Conservation (phyloP, 176 grass and related monocot species). For the Chrysopogon serrulatus region DNA sequence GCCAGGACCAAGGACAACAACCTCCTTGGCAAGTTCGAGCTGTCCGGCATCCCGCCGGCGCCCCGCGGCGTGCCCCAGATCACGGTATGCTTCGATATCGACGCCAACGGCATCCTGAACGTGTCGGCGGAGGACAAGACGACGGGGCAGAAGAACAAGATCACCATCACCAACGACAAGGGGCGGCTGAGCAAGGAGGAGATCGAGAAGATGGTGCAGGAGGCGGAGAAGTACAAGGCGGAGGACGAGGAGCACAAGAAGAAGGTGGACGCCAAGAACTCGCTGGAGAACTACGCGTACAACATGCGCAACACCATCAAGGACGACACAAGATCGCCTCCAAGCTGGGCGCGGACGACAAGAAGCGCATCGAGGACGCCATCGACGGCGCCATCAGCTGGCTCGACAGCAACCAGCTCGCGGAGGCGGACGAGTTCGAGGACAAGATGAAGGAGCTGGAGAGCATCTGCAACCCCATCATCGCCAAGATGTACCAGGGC, state of each 20-base stretch:
- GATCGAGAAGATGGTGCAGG: conserved; percentile 72
- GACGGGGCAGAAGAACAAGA: conserved; percentile 67
- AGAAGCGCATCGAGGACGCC: conserved; percentile 50
- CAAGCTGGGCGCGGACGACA: conserved; percentile 41
- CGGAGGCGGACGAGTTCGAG: conserved; percentile 48
- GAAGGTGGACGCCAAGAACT: conserved; percentile 83
- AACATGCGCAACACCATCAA: conserved; percentile 82
- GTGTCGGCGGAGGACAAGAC: conserved; percentile 73
- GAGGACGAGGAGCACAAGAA: conserved; percentile 74
- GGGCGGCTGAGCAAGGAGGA: conserved; percentile 66
- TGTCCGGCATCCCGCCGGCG: conserved; percentile 48
- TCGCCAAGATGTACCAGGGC: conserved; percentile 66
- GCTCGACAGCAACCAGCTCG: conserved; percentile 47
- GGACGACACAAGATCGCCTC: conserved; percentile 62
- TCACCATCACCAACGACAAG: conserved; percentile 68
- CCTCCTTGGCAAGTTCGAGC: conserved; percentile 68
- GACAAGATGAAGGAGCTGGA: conserved; percentile 66
- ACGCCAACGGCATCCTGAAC: conserved; percentile 63
- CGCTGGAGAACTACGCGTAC: conserved; percentile 83
- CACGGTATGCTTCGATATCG: conserved; percentile 69
- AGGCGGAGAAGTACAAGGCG: conserved; percentile 64
- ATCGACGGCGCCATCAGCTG: conserved; percentile 46
- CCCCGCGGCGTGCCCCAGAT: conserved; percentile 61
- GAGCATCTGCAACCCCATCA: conserved; percentile 59
- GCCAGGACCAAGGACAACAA: conserved; percentile 68